Percentiles rank a stretch among this genome's conserved stretches.
phyloP scores from a whole-genome alignment of 2,329 filamentous ascomycete species.

The Diaporthe amygdali region DNA sequence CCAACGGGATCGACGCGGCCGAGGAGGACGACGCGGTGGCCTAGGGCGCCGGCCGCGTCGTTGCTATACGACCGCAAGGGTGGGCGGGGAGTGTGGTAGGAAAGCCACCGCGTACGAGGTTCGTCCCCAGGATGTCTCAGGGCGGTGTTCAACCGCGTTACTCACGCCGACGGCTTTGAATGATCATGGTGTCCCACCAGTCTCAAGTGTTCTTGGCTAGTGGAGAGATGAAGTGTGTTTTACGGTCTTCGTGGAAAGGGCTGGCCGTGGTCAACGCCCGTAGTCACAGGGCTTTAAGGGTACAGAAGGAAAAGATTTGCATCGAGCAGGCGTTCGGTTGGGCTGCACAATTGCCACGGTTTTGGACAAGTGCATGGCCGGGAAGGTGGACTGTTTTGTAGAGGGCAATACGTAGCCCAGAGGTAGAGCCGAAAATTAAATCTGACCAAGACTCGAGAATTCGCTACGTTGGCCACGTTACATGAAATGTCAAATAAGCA shows the following conservation, averaged over 20 bases:
- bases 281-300: background rate
- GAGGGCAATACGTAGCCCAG: background rate
- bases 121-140: background rate
- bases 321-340: conserved; percentile 22
- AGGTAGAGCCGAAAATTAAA: background rate
- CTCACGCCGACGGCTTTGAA: background rate
- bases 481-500: background rate
- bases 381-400: background rate
- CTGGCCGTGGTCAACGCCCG: background rate
- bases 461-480: background rate
- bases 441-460: background rate
- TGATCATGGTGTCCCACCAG: background rate
- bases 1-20: conserved; percentile 20
- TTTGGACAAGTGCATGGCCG: background rate
- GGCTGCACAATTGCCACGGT: background rate
- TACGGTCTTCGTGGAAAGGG: background rate
- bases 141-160: background rate
- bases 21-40: conserved; percentile 12
- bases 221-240: background rate
- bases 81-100: background rate
- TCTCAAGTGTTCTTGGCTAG: background rate
- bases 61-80: no score
- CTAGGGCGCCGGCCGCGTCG: background rate
- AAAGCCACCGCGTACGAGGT: background rate
- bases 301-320: background rate